Base-by-base conservation (phyloP, 805 yeast genomes). In the Candida ortonii region DNA sequence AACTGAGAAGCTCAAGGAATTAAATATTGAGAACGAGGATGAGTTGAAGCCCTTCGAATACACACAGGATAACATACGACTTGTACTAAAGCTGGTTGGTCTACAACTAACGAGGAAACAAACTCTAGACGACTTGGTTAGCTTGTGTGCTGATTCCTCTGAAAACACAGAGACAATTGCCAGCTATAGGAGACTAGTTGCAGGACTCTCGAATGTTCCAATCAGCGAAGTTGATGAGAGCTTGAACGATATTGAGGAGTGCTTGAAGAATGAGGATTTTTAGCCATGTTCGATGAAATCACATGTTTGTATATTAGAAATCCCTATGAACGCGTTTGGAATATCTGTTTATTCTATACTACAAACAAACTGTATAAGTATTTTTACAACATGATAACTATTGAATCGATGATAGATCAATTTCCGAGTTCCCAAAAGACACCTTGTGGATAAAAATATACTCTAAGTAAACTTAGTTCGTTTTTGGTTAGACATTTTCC, bases 221-320 rank as follows among this genome's bases (percentile, higher is more conserved):
- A 70, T 78, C 15, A 74, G 73, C 43, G 84, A 81, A 46, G 83
- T 83, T 25, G 86, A 80, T 52, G 73, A 71, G 28, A 72, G 79
- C 42, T 63, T 82, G 33, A 82, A 80, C 50, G 82, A 79, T 6
- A 76, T 82, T 24, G 64, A 57, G 36, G 57, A 55, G 14, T 56
- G 62, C 30, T 38, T 55, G 39, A 47, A 44, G 23, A 28, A 41
- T n/a, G 59, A 53, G 17, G 46, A 49, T 14, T 29, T 32, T 6
- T 43, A 32, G 34, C 13, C 8, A n/a, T n/a, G n/a, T n/a, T n/a
- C n/a, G 12, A 20, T 23, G 15, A 26, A 10, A 15, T n/a, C 27
- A 27, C 28, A 3, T 31, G 34, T 31, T 26, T 24, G 16, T 16
- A 22, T 15, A n/a, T n/a, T n/a, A n/a, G n/a, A n/a, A n/a, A n/a